Evolutionary conservation across 371 early-diverging fungal species (phyloP).

Genomic region (Mucor piriformis): DNA sequence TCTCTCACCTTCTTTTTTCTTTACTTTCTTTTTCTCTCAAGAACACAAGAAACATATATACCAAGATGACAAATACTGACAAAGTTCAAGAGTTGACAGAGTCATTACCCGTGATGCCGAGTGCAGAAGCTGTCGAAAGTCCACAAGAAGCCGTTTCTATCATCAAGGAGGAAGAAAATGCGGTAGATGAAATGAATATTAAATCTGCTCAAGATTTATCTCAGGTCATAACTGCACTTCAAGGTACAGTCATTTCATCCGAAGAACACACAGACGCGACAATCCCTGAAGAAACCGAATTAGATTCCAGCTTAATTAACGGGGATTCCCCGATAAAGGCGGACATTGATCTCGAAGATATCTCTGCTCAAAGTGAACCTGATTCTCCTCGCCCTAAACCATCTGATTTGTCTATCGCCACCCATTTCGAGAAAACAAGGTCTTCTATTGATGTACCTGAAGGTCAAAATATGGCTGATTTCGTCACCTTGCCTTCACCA

Average conservation of each 20-base stretch:
- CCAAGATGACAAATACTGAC: conserved; percentile 3
- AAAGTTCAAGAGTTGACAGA: conserved; percentile 5
- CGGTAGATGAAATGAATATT: conserved; percentile 1
- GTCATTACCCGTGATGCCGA: neutral
- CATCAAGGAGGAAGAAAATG: neutral
- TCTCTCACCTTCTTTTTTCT: neutral
- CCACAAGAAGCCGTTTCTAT: neutral
- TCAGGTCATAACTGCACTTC: conserved; percentile 11
- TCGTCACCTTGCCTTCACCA: conserved; percentile 47
- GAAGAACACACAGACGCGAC: neutral
- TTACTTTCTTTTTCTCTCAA: neutral
- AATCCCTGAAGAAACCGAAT: conserved; percentile 6
- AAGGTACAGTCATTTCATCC: conserved; percentile 3
- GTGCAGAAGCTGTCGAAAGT: neutral
- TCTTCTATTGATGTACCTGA: conserved; percentile 31
- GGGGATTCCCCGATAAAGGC: neutral
- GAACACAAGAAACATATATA: neutral
- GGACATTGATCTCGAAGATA: conserved; percentile 1
- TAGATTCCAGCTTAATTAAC: conserved; percentile 18
- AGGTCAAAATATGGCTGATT: conserved; percentile 52
- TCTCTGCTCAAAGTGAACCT: conserved; percentile 25
- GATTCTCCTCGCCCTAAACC: conserved; percentile 24
- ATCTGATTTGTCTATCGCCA: conserved; percentile 8
- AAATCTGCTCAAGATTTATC: conserved; percentile 12
- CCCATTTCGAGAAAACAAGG: conserved; percentile 21